phyloP scores from a whole-genome alignment of 2,329 filamentous ascomycete species.

The Arthroderma sp. region DNA sequence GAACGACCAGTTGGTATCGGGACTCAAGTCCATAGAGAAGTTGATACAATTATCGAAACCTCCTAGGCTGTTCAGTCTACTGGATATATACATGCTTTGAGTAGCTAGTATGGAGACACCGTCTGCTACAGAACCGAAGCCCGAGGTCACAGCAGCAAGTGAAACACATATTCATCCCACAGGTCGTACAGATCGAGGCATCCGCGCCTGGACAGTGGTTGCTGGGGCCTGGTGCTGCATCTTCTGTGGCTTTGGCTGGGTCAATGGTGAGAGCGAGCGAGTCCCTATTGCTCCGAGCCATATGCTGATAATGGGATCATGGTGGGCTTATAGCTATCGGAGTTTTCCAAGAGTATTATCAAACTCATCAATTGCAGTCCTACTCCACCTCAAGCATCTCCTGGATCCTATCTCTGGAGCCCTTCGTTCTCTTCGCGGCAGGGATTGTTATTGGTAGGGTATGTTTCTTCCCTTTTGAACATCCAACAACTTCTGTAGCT shows the following conservation, averaged over 20 bases:
- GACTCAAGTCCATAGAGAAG: too few relatives aligned
- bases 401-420: slow-evolving; percentile 49
- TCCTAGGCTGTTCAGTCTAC: neutral
- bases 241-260: slow-evolving; percentile 42
- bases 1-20: too few relatives aligned
- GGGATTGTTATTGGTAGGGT: slow-evolving; percentile 17
- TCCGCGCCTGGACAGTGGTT: slow-evolving; percentile 35
- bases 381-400: slow-evolving; percentile 46
- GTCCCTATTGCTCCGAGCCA: too few relatives aligned
- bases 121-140: neutral
- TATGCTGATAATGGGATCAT: slow-evolving; percentile 1
- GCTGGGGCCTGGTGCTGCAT: slow-evolving; percentile 36
- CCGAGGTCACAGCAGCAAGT: neutral
- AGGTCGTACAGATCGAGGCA: slow-evolving; percentile 12
- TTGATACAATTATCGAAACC: neutral
- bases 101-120: neutral
- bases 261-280: slow-evolving; percentile 39
- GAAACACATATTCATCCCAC: neutral
- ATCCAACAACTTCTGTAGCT: slow-evolving; percentile 37
- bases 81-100: neutral
- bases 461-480: neutral
- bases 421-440: slow-evolving; percentile 43
- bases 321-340: slow-evolving; percentile 39
- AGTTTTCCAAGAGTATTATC: slow-evolving; percentile 49
- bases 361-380: slow-evolving; percentile 36